Evolutionary conservation across 306 rosid species (phyloP), one percentile per base, ranked within the genome.

Genomic region (Quillaja saponaria): DNA sequence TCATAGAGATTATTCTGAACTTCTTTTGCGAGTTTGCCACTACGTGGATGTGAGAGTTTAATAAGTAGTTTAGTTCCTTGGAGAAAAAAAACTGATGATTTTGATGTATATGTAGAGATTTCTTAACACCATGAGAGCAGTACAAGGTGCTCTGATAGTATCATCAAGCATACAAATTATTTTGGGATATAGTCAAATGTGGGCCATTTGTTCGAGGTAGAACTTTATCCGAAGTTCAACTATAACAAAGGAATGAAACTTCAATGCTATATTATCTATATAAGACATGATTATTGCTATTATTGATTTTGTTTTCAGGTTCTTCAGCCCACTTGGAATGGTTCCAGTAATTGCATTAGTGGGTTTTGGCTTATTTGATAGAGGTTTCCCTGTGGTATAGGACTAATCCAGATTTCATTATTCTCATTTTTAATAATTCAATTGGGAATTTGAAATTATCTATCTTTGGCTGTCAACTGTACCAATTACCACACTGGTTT

Each of bases 301-400:
- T 61, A 5, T 19, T 25, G 31, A 10, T 49, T 35, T 60, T 40
- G 42, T 25, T 19, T 69, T 44, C 85, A 94, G 99, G 80, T 89
- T 90, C 86, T 94, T 94, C 81, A 94, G 99, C 40, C 99, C 99
- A n/a, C 91, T 94, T 64, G 96, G 95, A 71, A 94, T 94, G 99
- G 97, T 80, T 61, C 99, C 99, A 20, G 97, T 94, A 49, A 94
- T 94, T 73, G 87, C 99, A 56, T 79, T 94, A 61, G 90, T 69
- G 60, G 99, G 99, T 66, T 94, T 94, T 64, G 99, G 99, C 49
- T 70, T 89, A 75, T 94, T 94, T 68, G 96, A 94, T 61, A 77
- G 97, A 87, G 99, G 99, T 13, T 94, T 94, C 76, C 99, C 99
- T 49, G 84, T 94, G 99, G 99, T 94, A 90, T 58, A 37, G 21